Evolutionary conservation across 352 stramenopile species (phyloP).

Genomic region (Pythium monospermum): DNA sequence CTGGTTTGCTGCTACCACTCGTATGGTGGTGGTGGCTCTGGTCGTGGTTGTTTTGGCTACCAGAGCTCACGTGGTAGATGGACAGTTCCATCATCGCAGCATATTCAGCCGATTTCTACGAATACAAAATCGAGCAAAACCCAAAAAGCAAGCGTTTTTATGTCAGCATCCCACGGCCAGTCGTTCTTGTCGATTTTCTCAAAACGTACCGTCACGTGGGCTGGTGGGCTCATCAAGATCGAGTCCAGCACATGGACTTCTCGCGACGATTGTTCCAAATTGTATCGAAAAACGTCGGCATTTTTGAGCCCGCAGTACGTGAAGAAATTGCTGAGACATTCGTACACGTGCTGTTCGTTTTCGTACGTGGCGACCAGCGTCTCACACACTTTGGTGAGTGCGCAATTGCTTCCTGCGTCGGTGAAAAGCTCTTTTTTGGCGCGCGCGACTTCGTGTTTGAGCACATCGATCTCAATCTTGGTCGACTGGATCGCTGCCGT

Average conservation of each 20-base stretch:
- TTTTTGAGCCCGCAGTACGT: conserved; percentile 41
- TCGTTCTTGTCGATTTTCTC: background rate
- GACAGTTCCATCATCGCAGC: conserved; percentile 18
- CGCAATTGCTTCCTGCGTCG: conserved; percentile 24
- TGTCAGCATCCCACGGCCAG: background rate
- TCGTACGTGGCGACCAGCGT: conserved; percentile 57
- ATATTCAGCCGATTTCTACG: conserved; percentile 18
- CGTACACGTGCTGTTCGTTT: conserved; percentile 71
- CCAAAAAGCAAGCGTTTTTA: background rate
- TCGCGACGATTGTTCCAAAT: conserved; percentile 49
- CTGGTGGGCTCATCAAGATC: conserved; percentile 38
- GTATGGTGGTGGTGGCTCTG: too few species aligned
- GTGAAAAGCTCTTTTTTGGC: conserved; percentile 55
- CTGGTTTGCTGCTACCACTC: background rate
- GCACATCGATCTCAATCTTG: conserved; percentile 54
- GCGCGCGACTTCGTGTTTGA: conserved; percentile 39
- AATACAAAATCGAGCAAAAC: background rate
- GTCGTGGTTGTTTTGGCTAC: conserved; percentile 2
- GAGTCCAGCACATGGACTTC: conserved; percentile 58
- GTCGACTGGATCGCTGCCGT: conserved; percentile 17
- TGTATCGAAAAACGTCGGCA: conserved; percentile 38
- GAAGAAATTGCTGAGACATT: conserved; percentile 61
- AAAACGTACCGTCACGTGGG: conserved; percentile 41
- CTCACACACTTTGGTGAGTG: conserved; percentile 52
- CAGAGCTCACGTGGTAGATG: conserved; percentile 13